Percentiles rank a stretch among this genome's conserved stretches.
Evolutionary conservation across 148 eudicot genomes (phyloP).

Genomic region (Rhododendron mucronatum): DNA sequence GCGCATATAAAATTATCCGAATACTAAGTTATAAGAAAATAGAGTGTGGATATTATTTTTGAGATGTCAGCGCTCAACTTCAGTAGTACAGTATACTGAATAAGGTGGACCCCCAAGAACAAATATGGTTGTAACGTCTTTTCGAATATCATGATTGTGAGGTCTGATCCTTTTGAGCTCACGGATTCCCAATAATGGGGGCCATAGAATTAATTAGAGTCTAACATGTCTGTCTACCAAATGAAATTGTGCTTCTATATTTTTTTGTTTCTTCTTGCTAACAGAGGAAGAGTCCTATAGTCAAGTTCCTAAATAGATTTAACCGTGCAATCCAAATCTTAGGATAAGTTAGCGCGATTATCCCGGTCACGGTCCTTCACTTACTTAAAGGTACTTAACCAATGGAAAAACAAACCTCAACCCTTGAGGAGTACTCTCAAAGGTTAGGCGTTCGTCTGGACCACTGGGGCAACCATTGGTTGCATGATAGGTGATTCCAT

Average conservation of each 20-base stretch:
- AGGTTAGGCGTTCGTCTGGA: too few species aligned
- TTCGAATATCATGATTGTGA: background rate
- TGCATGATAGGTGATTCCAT: background rate
- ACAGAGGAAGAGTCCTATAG: too few species aligned
- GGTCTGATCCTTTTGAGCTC: background rate
- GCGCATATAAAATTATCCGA: too few species aligned
- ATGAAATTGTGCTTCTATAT: background rate
- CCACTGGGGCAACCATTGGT: background rate
- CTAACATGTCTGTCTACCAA: background rate
- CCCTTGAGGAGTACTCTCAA: too few species aligned
- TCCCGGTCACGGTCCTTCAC: too few species aligned
- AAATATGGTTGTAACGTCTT: background rate
- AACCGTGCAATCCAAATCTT: too few species aligned
- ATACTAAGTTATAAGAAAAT: too few species aligned
- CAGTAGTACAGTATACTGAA: background rate
- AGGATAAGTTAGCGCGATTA: too few species aligned
- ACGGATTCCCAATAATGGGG: background rate
- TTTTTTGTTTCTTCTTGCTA: background rate
- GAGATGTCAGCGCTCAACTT: background rate
- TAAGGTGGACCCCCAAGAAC: background rate
- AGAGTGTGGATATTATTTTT: background rate
- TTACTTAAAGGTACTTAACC: too few species aligned
- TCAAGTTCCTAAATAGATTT: accelerated
- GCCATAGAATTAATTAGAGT: background rate
- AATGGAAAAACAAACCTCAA: too few species aligned